Base-by-base conservation (phyloP, 2,329 filamentous ascomycete genomes). In the Colletotrichum trifolii region DNA sequence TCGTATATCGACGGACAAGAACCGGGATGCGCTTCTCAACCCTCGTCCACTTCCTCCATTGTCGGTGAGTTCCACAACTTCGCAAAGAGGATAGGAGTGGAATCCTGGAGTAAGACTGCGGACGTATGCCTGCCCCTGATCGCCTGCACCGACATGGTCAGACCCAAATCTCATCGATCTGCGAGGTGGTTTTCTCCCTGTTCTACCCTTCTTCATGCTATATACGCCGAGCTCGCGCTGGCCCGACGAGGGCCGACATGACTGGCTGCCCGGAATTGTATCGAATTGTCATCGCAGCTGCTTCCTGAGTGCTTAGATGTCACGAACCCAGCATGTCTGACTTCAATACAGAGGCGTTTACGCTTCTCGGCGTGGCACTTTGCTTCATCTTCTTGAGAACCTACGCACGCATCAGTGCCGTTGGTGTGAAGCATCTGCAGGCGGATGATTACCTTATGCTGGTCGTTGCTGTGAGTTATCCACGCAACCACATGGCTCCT, bases 381-480 rank as follows among this genome's bases (percentile, higher is more conserved):
- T 57, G 80, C 38, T 70, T 86, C 49, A 87, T 87, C 11, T 71
- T 72, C 8, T 70, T 89, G 10, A 80, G 87, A 38, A 80, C 82
- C 2, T 81, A 79, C 55, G 80, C 84, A 9, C 78, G 87, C 50
- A 76, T 83, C 68, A 77, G 72, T 38, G 74, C 77, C 10, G 81
- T 82, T 2, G 86, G 87, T 12, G 75, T 82, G 42, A 76, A 73
- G 60, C 78, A 79, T n/a, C 81, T 89, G 60, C 79, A 82, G 68
- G 77, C 81, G 1, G 87, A 89, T 72, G 88, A 90, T 66, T 88
- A 85, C 69, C 47, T 74, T 8, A 74, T 74, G 73, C 62, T 74
- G 2, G 1, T 73, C 2, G 69, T 58, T n/a, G 15, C 48, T 9
- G 38, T 75, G 67, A 15, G 55, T 59, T 52, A 10, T 45, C 6